These are phyloP conservation scores for Fusarium euwallaceae DNA, from an alignment of 2,329 filamentous ascomycete species.

Conservation along the genomic window DNA sequence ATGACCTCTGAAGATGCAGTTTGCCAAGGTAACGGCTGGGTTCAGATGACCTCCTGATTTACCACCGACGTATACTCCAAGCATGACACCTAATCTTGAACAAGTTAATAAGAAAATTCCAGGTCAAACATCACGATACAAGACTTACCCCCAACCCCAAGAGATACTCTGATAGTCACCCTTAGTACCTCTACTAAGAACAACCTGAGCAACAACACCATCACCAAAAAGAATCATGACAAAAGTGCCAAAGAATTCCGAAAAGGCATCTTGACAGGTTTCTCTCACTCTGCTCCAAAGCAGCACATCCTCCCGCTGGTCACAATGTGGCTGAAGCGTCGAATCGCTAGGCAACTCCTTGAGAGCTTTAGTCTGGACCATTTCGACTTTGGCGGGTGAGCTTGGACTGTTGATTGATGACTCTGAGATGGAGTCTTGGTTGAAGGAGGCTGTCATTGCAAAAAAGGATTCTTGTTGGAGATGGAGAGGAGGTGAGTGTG, in stretches of 20 bases:
- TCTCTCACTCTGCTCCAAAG: constrained; percentile 67
- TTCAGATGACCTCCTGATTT: constrained; percentile 78
- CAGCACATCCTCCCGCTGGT: constrained; percentile 46
- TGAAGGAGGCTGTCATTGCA: constrained; percentile 47
- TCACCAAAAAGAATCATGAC: constrained; percentile 78
- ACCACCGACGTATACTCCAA: constrained; percentile 75
- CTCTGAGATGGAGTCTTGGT: constrained; percentile 51
- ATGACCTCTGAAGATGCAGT: constrained; percentile 76
- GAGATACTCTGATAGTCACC: constrained; percentile 65
- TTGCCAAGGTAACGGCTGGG: constrained; percentile 78
- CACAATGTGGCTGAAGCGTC: constrained; percentile 27
- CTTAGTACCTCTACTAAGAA: constrained; percentile 65
- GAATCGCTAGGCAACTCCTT: constrained; percentile 39
- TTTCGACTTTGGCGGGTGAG: constrained; percentile 49
- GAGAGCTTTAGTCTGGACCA: constrained; percentile 44
- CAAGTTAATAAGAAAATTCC: not conserved
- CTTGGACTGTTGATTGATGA: constrained; percentile 51
- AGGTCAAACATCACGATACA: not conserved
- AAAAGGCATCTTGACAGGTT: constrained; percentile 69
- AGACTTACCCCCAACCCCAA: constrained; percentile 63
- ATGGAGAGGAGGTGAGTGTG: constrained; percentile 5
- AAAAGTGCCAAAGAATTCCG: constrained; percentile 78
- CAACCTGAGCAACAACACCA: constrained; percentile 78
- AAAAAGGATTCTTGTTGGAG: constrained; percentile 1
- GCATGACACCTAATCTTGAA: constrained; percentile 72